Base-by-base conservation (phyloP, 352 stramenopile species). In the Phytopythium kandeliae region DNA sequence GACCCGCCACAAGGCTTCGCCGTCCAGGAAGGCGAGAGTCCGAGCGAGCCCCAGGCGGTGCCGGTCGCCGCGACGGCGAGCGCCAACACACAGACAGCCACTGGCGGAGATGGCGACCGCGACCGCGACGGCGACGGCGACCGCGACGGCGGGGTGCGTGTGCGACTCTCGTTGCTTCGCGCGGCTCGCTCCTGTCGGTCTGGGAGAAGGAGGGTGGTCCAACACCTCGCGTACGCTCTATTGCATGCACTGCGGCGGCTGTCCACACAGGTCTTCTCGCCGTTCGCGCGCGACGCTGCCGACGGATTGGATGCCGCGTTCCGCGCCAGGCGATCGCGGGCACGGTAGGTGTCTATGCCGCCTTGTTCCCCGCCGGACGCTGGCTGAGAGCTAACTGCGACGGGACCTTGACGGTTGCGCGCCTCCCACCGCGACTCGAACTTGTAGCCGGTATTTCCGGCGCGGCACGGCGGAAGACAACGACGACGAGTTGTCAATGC, bases 1-100 rank as follows among this genome's bases (percentile, higher is more conserved):
- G 78, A 90, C 54, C 72, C 68, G 35, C 78, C 78, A 7, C 67
- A 90, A 48, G 51, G 68, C 40, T 90, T 90, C 51, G 31, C 26
- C 28, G n/a, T 19, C n/a, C 45, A 26, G 30, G 30, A 51, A 12
- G 45, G 31, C 19, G 45, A 51, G 28, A 28, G n/a, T 12, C 35
- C 8, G 13, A 43, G 46, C 17, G 46, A 21, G 2, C 30, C 47
- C 1, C 21, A 46, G 40, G 15, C 21, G 38, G 12, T 21, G 22
- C 13, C 42, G 45, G 8, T 33, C 31, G 15, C 13, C 44, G 30
- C 36, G 36, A 43, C 42, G 22, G 26, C 41, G 8, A 58, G 68
- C 15, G 57, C 49, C 51, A 54, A 60, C 28, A 58, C 59, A 12
- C 63, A 69, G 40, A 67, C 54, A 8, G 13, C 22, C 33, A 19